A percentile compares a stretch with the other conserved stretches of the same genome.
Conservation (phyloP, 2,329 filamentous ascomycete species). For the Zymoseptoria pseudotritici region DNA sequence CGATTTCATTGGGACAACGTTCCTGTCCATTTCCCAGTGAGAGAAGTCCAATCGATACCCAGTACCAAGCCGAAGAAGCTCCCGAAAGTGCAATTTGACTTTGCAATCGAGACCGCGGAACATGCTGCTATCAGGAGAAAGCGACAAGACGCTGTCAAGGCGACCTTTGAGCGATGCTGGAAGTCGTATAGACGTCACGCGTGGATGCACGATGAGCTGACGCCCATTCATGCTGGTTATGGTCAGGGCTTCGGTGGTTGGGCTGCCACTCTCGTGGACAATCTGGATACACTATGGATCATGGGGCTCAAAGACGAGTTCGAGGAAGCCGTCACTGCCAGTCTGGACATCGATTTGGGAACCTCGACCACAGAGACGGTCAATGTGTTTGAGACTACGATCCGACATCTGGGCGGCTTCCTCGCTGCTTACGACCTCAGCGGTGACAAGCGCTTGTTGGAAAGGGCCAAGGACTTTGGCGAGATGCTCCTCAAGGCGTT, state of each 20-base stretch:
- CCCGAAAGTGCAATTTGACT: constrained; percentile 37
- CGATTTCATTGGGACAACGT: constrained; percentile 35
- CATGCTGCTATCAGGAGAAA: constrained; percentile 27
- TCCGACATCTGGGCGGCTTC: constrained; percentile 35
- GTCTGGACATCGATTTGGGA: constrained; percentile 38
- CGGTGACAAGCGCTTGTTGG: constrained; percentile 28
- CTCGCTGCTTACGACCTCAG: constrained; percentile 32
- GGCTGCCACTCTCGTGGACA: constrained; percentile 37
- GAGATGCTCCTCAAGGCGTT: constrained; percentile 43
- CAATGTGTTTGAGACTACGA: constrained; percentile 46
- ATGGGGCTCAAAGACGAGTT: constrained; percentile 44
- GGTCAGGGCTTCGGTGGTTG: constrained; percentile 41
- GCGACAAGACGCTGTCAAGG: constrained; percentile 34
- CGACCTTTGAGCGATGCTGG: constrained; percentile 40
- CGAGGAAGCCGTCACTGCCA: constrained; percentile 37
- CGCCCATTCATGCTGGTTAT: constrained; percentile 35
- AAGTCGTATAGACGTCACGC: constrained; percentile 37
- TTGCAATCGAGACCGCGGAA: constrained; percentile 30
- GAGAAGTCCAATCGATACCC: constrained; percentile 32
- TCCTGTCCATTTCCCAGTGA: constrained; percentile 34
- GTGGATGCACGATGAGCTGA: constrained; percentile 44
- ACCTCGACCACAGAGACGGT: constrained; percentile 32
- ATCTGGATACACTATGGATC: constrained; percentile 42
- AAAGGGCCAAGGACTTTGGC: constrained; percentile 32
- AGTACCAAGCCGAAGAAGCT: constrained; percentile 31